These are phyloP conservation scores for Botrytis medusae DNA, from an alignment of 2,329 filamentous ascomycete species.

Conservation along the genomic window DNA sequence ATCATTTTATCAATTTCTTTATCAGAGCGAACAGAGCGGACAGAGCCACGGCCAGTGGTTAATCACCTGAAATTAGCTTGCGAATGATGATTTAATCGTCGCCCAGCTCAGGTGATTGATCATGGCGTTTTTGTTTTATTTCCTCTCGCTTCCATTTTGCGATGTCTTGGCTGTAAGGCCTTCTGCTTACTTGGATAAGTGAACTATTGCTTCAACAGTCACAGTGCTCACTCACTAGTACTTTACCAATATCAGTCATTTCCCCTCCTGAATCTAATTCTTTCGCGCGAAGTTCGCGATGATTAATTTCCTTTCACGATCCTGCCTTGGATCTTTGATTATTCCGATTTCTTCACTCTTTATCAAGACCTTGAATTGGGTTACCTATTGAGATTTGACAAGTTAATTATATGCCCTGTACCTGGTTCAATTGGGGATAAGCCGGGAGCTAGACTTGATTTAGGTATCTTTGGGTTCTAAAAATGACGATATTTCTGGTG, in stretches of 20 bases:
- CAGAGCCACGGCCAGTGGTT: not conserved
- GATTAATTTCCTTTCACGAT: constrained; percentile 16
- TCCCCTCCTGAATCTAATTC: not conserved
- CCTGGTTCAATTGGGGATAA: constrained; percentile 1
- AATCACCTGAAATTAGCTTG: not conserved
- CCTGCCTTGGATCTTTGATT: constrained; percentile 3
- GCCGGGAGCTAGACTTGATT: constrained; percentile 5
- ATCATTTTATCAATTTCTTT: not conserved
- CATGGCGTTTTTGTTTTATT: not conserved
- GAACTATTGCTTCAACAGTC: constrained; percentile 11
- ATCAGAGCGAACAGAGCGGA: not conserved
- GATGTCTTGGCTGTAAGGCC: not conserved
- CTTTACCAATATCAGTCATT: constrained; percentile 8
- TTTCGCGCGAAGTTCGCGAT: constrained; percentile 20
- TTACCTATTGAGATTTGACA: not conserved
- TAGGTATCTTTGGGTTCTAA: constrained; percentile 4
- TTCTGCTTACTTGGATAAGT: constrained; percentile 1
- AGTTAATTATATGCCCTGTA: constrained; percentile 3
- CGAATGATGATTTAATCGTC: constrained; percentile 13
- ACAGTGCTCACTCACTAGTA: not conserved
- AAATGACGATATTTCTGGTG: constrained; percentile 1
- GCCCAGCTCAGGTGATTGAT: constrained; percentile 19
- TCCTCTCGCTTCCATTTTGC: constrained; percentile 4
- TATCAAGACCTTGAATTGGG: constrained; percentile 23
- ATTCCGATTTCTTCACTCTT: not conserved